Conservation (phyloP, 2,329 filamentous ascomycete genomes). For the Dactylellina parvicollis region DNA sequence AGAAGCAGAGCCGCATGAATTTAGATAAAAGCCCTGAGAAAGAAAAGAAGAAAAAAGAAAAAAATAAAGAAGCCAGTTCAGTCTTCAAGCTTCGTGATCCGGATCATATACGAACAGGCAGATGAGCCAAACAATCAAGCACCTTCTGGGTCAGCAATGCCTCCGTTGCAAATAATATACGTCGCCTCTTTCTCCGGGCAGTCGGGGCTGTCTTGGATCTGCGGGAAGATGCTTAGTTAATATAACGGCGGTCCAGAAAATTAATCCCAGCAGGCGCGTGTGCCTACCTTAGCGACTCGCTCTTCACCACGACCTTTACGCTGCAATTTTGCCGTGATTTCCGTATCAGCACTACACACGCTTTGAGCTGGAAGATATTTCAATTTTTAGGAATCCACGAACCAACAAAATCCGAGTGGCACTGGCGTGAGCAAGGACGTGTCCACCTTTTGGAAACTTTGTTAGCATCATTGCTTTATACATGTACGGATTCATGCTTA, state of each 20-base stretch:
- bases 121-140: constrained; percentile 10
- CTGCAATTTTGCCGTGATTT: constrained; percentile 41
- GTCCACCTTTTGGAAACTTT: constrained; percentile 65
- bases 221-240: constrained; percentile 15
- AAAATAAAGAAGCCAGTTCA: background rate
- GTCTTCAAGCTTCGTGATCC: no score
- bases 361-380: background rate
- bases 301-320: constrained; percentile 76
- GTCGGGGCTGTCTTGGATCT: constrained; percentile 63
- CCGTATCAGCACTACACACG: background rate
- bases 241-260: constrained; percentile 61
- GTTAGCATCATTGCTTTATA: constrained; percentile 15
- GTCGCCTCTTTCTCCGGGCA: constrained; percentile 75
- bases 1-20: no score
- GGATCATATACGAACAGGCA: background rate
- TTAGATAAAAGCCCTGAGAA: background rate
- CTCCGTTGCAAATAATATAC: constrained; percentile 74
- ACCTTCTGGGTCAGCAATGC: constrained; percentile 47
- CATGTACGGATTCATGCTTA: constrained; percentile 32
- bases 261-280: constrained; percentile 63
- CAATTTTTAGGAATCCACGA: background rate
- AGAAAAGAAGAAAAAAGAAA: background rate
- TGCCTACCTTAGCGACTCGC: constrained; percentile 72
- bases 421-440: constrained; percentile 75
- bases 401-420: constrained; percentile 72